Evolutionary conservation across 2,329 filamentous ascomycete genomes (phyloP).

Genomic region (Magnaporthales sp.): DNA sequence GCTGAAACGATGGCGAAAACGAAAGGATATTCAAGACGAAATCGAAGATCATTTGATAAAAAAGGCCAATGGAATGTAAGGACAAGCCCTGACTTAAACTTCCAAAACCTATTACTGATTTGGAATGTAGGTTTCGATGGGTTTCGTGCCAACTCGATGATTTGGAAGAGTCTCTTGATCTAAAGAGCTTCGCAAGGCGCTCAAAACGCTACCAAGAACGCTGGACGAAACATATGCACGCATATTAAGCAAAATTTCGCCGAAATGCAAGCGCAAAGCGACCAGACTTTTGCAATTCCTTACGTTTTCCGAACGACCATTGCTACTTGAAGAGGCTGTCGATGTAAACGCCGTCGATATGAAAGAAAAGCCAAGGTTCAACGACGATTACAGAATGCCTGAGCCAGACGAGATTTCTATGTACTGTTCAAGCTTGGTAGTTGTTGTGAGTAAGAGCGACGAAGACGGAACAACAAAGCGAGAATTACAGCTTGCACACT

Average conservation of each 20-base stretch:
- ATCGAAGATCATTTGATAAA: neutral
- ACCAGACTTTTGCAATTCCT: neutral
- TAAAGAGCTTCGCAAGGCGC: neutral
- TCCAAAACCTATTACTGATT: neutral
- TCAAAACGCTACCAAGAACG: neutral
- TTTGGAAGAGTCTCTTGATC: neutral
- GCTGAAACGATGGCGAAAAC: too few species aligned
- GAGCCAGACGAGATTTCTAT: neutral
- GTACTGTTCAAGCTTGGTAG: neutral
- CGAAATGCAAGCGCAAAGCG: neutral
- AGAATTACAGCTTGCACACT: neutral
- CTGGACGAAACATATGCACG: neutral
- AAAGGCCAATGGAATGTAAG: neutral
- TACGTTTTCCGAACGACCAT: neutral
- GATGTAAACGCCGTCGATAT: neutral
- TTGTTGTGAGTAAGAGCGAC: neutral
- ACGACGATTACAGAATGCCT: neutral
- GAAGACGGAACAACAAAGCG: neutral
- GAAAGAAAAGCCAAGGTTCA: neutral
- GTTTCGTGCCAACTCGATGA: neutral
- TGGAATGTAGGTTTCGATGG: neutral
- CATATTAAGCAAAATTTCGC: neutral
- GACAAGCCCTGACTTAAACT: neutral
- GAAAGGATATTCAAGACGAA: too few species aligned
- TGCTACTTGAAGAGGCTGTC: neutral